Conservation (phyloP, 495 filamentous ascomycete species). For the Trichoderma asperelloides region DNA sequence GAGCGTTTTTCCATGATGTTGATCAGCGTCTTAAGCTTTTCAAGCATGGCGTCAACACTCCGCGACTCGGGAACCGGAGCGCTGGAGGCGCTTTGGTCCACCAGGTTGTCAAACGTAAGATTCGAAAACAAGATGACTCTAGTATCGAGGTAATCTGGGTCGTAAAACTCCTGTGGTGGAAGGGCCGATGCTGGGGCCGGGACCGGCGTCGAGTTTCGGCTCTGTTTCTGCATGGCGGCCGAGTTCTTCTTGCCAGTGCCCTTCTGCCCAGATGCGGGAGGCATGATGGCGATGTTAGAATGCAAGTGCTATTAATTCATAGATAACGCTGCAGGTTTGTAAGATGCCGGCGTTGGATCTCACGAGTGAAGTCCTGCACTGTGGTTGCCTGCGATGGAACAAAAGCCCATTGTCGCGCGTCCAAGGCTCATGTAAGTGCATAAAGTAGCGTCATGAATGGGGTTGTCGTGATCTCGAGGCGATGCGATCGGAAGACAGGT, state of each 20-base stretch:
- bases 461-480: not conserved
- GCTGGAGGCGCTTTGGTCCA: constrained; percentile 53
- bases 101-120: constrained; percentile 63
- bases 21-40: constrained; percentile 56
- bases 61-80: constrained; percentile 65
- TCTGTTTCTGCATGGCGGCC: constrained; percentile 64
- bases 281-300: constrained; percentile 25
- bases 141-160: constrained; percentile 58
- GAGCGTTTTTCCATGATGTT: constrained; percentile 57
- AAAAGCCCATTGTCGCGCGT: not conserved
- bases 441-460: not conserved
- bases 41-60: constrained; percentile 58
- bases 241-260: constrained; percentile 66
- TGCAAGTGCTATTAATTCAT: not conserved
- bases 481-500: not conserved
- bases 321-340: not conserved
- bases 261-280: constrained; percentile 51
- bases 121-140: constrained; percentile 36
- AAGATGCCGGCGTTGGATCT: not conserved
- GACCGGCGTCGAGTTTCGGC: constrained; percentile 75
- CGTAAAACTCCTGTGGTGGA: constrained; percentile 46
- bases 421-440: not conserved
- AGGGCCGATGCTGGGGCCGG: constrained; percentile 35
- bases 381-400: not conserved
- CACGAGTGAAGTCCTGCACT: not conserved